Base-by-base conservation (phyloP, 805 yeast genomes). In the Isabelozyma gotoi region DNA sequence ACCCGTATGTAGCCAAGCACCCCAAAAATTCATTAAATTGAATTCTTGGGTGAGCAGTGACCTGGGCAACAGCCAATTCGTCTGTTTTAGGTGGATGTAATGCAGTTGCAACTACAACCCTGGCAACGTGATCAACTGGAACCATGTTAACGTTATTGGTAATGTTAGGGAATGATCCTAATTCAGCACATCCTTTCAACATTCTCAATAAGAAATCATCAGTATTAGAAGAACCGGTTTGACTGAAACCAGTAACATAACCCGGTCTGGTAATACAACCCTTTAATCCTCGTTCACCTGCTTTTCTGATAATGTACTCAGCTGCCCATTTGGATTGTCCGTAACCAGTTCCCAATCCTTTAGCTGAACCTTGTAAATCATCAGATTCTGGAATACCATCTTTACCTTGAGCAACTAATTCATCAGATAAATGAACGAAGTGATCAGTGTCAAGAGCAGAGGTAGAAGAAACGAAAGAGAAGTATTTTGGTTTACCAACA, bases 261-360 rank as follows among this genome's bases (percentile, higher is more conserved):
- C 99, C 99, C 2, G 99, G 98, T 66, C 99, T 82, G 33, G 92
- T 81, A 54, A 94, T 84, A 42, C 91, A 80, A 31, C 98, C 99
- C 49, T 82, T 75, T 51, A 95, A 76, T 7, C 99, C 99, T 42
- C 84, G 71, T 43, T 78, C 77, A 36, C 97, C 98, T 5, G 99
- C 99, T 43, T 76, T 75, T 61, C 98, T 81, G 47, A 89, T 82
- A 37, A 94, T 74, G 55, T 87, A 81, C 68, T 94, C 99, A 19
- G 97, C 95, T 31, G 90, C 89, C 99, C 99, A 94, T 65, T 94
- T 94, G 52, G 94, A 80, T 71, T 95, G 99, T 37, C 99, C 99
- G 60, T 94, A 94, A 14, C 99, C 99, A 46, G 84, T 86, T 19
- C 90, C 86, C 45, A 94, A 75, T 1, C 97, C 97, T 4, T 67